Conservation (phyloP, 1,284 basidiomycete species). For the Apiotrichum sp. region DNA sequence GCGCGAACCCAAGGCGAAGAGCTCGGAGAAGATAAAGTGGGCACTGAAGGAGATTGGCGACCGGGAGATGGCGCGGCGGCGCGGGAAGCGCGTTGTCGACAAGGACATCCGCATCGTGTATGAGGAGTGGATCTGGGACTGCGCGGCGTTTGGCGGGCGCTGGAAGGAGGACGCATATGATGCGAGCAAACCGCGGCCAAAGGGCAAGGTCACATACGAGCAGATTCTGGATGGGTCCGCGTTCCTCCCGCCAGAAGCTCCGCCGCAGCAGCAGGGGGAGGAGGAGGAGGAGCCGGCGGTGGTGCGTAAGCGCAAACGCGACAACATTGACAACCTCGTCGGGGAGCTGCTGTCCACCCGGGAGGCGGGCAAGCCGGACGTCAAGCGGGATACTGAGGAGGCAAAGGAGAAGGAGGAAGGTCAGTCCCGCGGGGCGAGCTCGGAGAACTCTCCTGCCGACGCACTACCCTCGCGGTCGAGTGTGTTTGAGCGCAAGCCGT, state of each 20-base stretch:
- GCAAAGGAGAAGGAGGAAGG: not conserved
- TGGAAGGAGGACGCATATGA: conserved; percentile 43
- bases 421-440: no score
- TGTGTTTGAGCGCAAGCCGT: conserved; percentile 22
- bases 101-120: conserved; percentile 40
- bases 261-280: conserved; percentile 7
- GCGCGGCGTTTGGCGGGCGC: conserved; percentile 37
- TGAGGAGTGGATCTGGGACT: conserved; percentile 48
- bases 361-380: conserved; percentile 1
- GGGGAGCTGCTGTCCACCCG: conserved; percentile 33
- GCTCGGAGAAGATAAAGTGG: conserved; percentile 43
- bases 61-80: conserved; percentile 24
- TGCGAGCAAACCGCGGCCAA: conserved; percentile 31
- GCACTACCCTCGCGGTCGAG: not conserved
- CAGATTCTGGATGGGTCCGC: conserved; percentile 28
- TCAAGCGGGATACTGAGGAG: conserved; percentile 6
- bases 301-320: conserved; percentile 30
- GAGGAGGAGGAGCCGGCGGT: conserved; percentile 30
- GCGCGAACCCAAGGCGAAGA: conserved; percentile 24
- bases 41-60: conserved; percentile 30
- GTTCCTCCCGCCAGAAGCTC: conserved; percentile 2
- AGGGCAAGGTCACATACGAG: conserved; percentile 24
- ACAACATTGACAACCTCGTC: conserved; percentile 26
- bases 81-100: conserved; percentile 24
- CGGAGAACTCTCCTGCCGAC: no score